phyloP scores from a whole-genome alignment of 768 basidiomycete genomes.

The Lentinula sp. region DNA sequence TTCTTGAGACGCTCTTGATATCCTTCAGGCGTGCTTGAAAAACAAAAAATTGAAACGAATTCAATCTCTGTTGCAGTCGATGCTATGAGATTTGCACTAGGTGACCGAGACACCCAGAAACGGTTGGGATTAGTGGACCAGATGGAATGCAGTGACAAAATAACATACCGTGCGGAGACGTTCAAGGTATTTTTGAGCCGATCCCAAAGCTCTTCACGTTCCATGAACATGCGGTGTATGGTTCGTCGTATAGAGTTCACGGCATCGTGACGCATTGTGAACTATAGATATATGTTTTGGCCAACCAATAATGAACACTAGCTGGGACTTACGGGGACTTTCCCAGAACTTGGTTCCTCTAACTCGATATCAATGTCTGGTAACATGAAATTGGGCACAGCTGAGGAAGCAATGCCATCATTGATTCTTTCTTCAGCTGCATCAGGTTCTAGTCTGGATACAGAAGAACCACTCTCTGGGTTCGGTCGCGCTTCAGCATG shows the following conservation, averaged over 20 bases:
- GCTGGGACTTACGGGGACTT: constrained; percentile 1
- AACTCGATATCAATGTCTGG: not conserved
- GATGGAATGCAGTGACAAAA: not conserved
- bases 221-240: not conserved
- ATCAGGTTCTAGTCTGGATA: not conserved
- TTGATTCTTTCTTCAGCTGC: not conserved
- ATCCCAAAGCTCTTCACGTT: constrained; percentile 17
- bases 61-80: constrained; percentile 41
- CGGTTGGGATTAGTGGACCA: not conserved
- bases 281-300: not conserved
- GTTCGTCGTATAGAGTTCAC: not conserved
- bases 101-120: not conserved
- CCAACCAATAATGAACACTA: not conserved
- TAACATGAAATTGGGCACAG: not conserved
- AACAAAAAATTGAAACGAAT: constrained; percentile 31
- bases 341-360: not conserved
- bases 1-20: constrained; percentile 33
- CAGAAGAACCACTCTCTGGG: not conserved
- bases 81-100: constrained; percentile 36
- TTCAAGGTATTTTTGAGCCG: not conserved
- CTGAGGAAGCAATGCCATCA: not conserved
- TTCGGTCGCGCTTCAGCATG: not conserved
- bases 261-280: not conserved
- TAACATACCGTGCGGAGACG: constrained; percentile 7
- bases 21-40: constrained; percentile 45